Evolutionary conservation across 768 basidiomycete genomes (phyloP).

Genomic region (Tricholoma saponaceum): DNA sequence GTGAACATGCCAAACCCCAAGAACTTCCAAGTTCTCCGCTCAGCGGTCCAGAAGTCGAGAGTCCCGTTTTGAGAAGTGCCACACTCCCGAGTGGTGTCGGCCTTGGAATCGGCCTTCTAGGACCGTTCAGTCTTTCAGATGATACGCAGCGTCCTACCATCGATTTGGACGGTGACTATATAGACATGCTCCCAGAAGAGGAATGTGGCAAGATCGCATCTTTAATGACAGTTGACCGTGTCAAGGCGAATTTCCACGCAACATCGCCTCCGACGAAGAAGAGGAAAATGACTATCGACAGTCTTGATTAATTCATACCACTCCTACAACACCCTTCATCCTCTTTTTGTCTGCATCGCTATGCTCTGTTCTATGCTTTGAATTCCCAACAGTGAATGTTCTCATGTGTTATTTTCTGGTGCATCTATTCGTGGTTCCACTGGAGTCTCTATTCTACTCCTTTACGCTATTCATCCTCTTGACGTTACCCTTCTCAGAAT

Average conservation of each 20-base stretch:
- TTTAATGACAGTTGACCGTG: constrained; percentile 4
- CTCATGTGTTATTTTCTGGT: constrained; percentile 2
- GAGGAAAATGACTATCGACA: constrained; percentile 38
- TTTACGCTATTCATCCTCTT: constrained; percentile 1
- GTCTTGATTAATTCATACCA: constrained; percentile 8
- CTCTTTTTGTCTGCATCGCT: not conserved
- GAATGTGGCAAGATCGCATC: constrained; percentile 20
- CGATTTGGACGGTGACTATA: constrained; percentile 28
- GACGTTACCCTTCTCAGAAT: not conserved
- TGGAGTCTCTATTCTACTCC: not conserved
- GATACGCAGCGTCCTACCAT: constrained; percentile 20
- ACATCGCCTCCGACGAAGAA: constrained; percentile 46
- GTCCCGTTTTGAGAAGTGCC: constrained; percentile 49
- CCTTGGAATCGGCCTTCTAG: constrained; percentile 51
- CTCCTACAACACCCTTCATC: not conserved
- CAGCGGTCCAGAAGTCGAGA: constrained; percentile 38
- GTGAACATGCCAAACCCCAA: constrained; percentile 14
- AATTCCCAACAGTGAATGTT: not conserved
- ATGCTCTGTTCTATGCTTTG: not conserved
- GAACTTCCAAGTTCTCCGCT: constrained; percentile 25
- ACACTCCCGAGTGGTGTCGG: constrained; percentile 33
- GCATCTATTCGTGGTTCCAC: constrained; percentile 1
- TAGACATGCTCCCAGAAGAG: constrained; percentile 25
- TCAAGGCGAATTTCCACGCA: constrained; percentile 12
- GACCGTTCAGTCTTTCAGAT: constrained; percentile 47